Conservation (phyloP, 2,329 filamentous ascomycete genomes). For the Septoria linicola region DNA sequence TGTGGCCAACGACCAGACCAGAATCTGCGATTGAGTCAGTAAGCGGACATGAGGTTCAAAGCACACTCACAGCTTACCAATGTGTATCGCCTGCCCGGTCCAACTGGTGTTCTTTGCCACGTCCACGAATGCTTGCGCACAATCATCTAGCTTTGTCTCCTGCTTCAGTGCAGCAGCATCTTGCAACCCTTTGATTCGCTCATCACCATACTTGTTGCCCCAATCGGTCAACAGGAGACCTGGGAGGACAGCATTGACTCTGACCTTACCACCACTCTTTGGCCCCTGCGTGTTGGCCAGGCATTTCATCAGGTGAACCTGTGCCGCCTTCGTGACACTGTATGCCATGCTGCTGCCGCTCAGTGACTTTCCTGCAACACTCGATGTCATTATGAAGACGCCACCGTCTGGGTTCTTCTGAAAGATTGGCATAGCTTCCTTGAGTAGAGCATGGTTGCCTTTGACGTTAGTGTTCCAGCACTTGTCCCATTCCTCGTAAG, state of each 20-base stretch:
- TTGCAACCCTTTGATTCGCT: constrained; percentile 55
- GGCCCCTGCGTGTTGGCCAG: constrained; percentile 61
- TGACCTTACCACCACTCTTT: constrained; percentile 47
- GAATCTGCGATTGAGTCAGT: neutral
- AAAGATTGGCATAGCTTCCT: constrained; percentile 56
- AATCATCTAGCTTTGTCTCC: constrained; percentile 54
- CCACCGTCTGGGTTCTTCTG: constrained; percentile 63
- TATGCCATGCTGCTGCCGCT: constrained; percentile 66
- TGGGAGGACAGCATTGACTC: constrained; percentile 64
- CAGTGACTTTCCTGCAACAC: constrained; percentile 55
- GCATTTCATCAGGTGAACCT: constrained; percentile 65
- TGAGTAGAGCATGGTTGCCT: constrained; percentile 33
- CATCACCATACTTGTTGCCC: constrained; percentile 50
- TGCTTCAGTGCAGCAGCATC: constrained; percentile 61
- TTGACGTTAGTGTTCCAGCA: constrained; percentile 64
- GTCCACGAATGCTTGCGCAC: constrained; percentile 56
- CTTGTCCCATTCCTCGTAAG: constrained; percentile 64
- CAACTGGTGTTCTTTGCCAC: constrained; percentile 55
- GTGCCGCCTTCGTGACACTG: constrained; percentile 72
- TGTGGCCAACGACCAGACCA: neutral
- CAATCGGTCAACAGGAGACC: constrained; percentile 68
- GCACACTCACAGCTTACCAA: constrained; percentile 41
- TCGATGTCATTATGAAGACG: constrained; percentile 62
- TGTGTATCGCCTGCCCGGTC: constrained; percentile 48
- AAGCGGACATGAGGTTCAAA: too few species aligned